Conservation (phyloP, 164 flowering plant genomes). For the Warburgia ugandensis region DNA sequence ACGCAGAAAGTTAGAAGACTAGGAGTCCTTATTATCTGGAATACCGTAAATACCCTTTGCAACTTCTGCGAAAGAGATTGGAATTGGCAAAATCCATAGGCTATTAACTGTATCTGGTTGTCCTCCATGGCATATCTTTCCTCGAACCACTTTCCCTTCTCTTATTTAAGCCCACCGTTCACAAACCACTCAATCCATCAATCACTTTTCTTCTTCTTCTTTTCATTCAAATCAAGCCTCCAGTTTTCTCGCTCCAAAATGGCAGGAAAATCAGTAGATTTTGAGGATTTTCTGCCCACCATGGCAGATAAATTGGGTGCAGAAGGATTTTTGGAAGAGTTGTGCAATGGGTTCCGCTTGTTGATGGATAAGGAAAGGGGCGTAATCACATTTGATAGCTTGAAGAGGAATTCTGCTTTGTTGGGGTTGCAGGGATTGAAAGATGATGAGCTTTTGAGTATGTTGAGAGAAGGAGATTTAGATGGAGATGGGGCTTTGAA, state of each 20-base stretch:
- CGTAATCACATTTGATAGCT: slow-evolving; percentile 29
- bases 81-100: no score
- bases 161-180: no score
- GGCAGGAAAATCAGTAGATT: slow-evolving; percentile 12
- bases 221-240: no score
- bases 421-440: slow-evolving; percentile 22
- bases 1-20: no score
- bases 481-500: slow-evolving; percentile 49
- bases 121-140: no score
- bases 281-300: slow-evolving; percentile 26
- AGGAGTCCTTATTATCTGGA: no score
- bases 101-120: no score
- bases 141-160: no score
- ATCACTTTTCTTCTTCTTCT: no score
- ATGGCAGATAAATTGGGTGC: slow-evolving; percentile 32
- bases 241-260: slow-evolving; percentile 1
- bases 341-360: slow-evolving; percentile 32
- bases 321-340: slow-evolving; percentile 25
- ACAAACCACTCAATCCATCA: no score
- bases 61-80: no score
- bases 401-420: slow-evolving; percentile 24
- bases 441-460: slow-evolving; percentile 26
- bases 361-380: slow-evolving; percentile 27
- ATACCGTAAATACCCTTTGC: no score
- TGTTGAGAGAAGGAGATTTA: slow-evolving; percentile 48